Evolutionary conservation across 306 rosid species (phyloP), one percentile per base, ranked within the genome.

Genomic region (Delonix regia): DNA sequence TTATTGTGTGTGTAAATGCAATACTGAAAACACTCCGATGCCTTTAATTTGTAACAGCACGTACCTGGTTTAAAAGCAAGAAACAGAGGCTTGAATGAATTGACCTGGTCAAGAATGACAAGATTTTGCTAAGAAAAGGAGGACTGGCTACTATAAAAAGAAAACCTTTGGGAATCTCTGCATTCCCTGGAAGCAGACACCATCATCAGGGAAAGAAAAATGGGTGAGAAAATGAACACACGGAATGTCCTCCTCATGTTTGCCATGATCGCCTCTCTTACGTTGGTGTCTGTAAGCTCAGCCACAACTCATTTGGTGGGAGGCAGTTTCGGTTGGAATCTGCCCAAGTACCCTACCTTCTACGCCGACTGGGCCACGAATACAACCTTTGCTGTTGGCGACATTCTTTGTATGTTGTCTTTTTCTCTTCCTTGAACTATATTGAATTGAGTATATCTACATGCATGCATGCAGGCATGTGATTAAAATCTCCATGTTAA

Each of bases 251-350:
- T 83, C 57, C 44, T 82, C 13, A 15, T 83, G 4, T 47, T 82
- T 69, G 80, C 28, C 27, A 77, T 47, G 47, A 68, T 77, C 49
- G 77, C 86, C 14, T 74, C 77, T 73, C 27, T 78, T 38, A 1
- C 83, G 44, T 71, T 89, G 67, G 86, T 41, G 25, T n/a, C 74
- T 1, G 87, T 69, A 27, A 69, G 36, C 62, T 92, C 89, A 15
- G 25, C 5, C 14, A 52, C 77, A 33, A 83, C 71, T 68, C 96
- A 94, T 81, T 34, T 83, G 57, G 94, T 94, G 1, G 98, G 97
- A 73, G 97, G 84, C 25, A 6, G n/a, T 6, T 9, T 24, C 5
- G 97, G 98, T 22, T 94, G 97, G 98, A 66, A 22, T n/a, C 19
- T 81, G 15, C 98, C 98, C 7, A 7, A 0, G 1, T 73, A 79